These are phyloP conservation scores for Globisporangium nodosum DNA, from an alignment of 352 stramenopile species.

Conservation along the genomic window DNA sequence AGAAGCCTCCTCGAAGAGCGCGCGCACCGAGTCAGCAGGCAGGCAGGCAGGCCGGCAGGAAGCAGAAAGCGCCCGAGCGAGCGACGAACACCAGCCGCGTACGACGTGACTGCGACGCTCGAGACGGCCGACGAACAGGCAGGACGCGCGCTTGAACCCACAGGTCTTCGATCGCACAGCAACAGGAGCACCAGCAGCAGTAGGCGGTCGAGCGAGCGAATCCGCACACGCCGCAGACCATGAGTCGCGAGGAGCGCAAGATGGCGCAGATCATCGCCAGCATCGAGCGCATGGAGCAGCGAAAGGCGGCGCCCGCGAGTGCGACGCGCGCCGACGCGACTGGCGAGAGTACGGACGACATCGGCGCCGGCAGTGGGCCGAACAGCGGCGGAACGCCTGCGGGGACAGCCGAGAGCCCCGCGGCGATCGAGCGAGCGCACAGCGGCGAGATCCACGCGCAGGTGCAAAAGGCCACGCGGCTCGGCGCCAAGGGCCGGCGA, in stretches of 20 bases:
- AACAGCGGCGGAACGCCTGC: neutral
- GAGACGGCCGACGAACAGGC: too few relatives aligned
- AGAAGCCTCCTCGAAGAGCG: too few relatives aligned
- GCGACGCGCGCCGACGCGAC: conserved; percentile 14
- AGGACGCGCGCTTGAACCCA: too few relatives aligned
- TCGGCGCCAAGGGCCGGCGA: conserved; percentile 29
- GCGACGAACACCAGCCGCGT: too few relatives aligned
- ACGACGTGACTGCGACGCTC: too few relatives aligned
- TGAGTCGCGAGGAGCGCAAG: conserved; percentile 74
- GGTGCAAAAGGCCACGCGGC: conserved; percentile 14
- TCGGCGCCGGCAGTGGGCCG: conserved; percentile 13
- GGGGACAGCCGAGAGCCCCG: neutral
- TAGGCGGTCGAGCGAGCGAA: too few relatives aligned
- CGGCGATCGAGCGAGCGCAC: conserved; percentile 11
- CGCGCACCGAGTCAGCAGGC: too few relatives aligned
- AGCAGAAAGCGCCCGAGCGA: too few relatives aligned
- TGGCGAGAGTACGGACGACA: conserved; percentile 11
- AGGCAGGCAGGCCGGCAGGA: too few relatives aligned
- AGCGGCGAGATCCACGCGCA: conserved; percentile 22
- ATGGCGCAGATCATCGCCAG: conserved; percentile 77
- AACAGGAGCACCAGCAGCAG: too few relatives aligned
- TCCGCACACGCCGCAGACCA: conserved; percentile 5
- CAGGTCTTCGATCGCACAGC: too few relatives aligned
- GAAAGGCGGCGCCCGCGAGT: conserved; percentile 20
- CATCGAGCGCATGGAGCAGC: conserved; percentile 76